Base-by-base conservation (phyloP, 805 yeast species). In the Candida xiaguanensis region DNA sequence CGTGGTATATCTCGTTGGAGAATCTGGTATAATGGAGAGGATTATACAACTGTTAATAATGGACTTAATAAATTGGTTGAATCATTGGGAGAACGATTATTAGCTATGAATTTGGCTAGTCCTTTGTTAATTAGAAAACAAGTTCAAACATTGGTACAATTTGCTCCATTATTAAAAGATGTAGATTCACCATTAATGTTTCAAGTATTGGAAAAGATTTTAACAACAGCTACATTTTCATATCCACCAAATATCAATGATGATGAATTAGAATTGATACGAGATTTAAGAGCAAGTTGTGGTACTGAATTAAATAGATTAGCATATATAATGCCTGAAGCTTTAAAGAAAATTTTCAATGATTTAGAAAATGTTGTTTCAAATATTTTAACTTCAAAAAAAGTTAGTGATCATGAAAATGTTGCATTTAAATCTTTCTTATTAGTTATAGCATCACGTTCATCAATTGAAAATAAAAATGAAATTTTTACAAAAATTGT, bases 1-100 rank as follows among this genome's bases (percentile, higher is more conserved):
- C 76, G 95, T 43, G 99, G 98, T 26, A 82, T 95, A 17, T 81
- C 93, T 9, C 77, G 99, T 55, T 95, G 99, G 99, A 79, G 87
- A 51, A 80, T 88, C 13, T 91, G 97, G 96, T 89, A 87, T 51
- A 73, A 62, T 25, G 78, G 79, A 5, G 73, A 69, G 4, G 73
- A 73, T 17, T 71, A 76, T 37, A 80, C 75, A 26, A 64, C 66
- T 27, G 67, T 78, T 11, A 81, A 80, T 36, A 68, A 58, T 15
- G 67, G 78, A 39, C 63, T 79, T 38, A 68, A 67, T 33, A 72
- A 74, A 36, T 65, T 76, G 33, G 79, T 84, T 8, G 89, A 86
- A 54, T 74, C 71, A 12, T 68, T 88, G 36, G 85, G 95, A 35
- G 83, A 85, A 46, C 76, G 82, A 50, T 67, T 93, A 42, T 66